A percentile compares a stretch with the other conserved stretches of the same genome.
phyloP scores from a whole-genome alignment of 2,329 filamentous ascomycete genomes.

The Didymella arachidicola region DNA sequence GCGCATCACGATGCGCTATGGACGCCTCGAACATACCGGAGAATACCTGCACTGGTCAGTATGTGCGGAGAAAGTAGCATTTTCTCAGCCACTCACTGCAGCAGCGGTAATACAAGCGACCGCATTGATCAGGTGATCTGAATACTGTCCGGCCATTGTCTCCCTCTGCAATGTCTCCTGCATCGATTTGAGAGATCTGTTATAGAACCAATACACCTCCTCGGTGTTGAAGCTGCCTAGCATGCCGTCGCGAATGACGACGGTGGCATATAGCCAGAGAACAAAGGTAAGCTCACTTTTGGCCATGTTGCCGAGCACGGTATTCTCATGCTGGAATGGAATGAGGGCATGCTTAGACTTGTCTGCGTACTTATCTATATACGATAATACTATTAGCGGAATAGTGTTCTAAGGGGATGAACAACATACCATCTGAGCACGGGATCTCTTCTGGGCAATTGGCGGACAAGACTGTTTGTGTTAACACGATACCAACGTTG shows the following conservation, averaged over 20 bases:
- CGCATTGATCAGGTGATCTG: constrained; percentile 26
- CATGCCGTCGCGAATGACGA: constrained; percentile 29
- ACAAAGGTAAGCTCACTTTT: constrained; percentile 29
- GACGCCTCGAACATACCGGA: constrained; percentile 30
- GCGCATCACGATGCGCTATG: constrained; percentile 29
- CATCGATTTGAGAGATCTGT: constrained; percentile 24
- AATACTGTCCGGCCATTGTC: constrained; percentile 18
- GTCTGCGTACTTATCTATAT: constrained; percentile 31
- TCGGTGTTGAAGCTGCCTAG: constrained; percentile 19
- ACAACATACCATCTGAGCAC: constrained; percentile 17
- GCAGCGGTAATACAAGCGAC: constrained; percentile 31
- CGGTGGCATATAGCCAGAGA: constrained; percentile 34
- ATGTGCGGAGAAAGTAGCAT: not conserved
- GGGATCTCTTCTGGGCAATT: constrained; percentile 32
- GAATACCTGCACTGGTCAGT: constrained; percentile 9
- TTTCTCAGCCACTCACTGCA: constrained; percentile 23
- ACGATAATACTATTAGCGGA: not conserved
- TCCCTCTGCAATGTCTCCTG: constrained; percentile 26
- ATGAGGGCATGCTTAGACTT: constrained; percentile 18
- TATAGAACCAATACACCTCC: constrained; percentile 29
- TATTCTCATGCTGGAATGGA: constrained; percentile 28
- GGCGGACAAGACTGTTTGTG: constrained; percentile 25
- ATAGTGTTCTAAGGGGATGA: too few species aligned
- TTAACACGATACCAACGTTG: not conserved
- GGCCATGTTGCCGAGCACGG: constrained; percentile 30